Base-by-base conservation (phyloP, 1,139 yeast species). In the Hanseniaspora sp. region DNA sequence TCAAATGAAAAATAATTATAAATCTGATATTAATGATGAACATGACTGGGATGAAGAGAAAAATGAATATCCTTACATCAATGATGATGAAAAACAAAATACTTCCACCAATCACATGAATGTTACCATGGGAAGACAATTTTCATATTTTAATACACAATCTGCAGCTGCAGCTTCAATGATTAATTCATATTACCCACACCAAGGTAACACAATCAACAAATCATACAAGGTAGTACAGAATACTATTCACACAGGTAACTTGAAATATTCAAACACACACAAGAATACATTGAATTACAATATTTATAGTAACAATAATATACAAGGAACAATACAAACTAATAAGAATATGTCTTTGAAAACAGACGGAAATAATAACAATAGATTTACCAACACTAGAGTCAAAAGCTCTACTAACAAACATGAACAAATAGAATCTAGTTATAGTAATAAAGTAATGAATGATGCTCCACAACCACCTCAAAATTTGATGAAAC, bases 401-500 rank as follows among this genome's bases (percentile, higher is more conserved):
- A 67, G 69, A 57, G 70, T 66, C 53, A 57, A 59, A 3, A 43
- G 58, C 42, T 63, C 62, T 39, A 62, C 55, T 3, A 53, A 57
- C 7, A 45, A 57, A 58, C 43, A 31, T 43, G 30, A 41, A 46
- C n/a, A 54, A 44, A 9, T 37, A 37, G 8, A 56, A 23, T 18
- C 42, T 18, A 39, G 12, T 3, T 18, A 18, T 23, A 18, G 42
- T 56, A 6, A 44, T 55, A 35, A 55, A 58, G 38, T 34, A 45
- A 31, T 44, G 44, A 56, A 59, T 6, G 62, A 61, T 41, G 62
- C 59, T 8, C 56, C 56, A 29, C 62, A 74, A 53, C 82, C 86
- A 0, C 95, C 95, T 0, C 80, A 79, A 63, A 83, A 94, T 3
- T 69, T 87, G 44, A 71, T 83, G 56, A 81, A 82, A 66, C 70